A percentile compares a stretch with the other conserved stretches of the same genome.
phyloP scores from a whole-genome alignment of 148 eudicot species.

The Camellia lanceoleosa region DNA sequence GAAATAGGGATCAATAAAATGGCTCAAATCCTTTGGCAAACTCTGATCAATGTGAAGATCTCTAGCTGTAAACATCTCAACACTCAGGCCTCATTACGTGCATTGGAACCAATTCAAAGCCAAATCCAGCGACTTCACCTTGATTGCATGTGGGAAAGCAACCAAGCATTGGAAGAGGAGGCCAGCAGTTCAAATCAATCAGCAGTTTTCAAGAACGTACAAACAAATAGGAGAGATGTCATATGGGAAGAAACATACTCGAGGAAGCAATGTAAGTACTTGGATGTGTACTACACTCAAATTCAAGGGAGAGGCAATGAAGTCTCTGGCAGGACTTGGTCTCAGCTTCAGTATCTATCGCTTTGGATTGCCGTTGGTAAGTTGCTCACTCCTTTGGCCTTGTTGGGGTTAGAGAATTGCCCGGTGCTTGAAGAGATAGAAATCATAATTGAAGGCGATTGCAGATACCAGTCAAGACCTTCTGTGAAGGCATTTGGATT shows the following conservation, averaged over 20 bases:
- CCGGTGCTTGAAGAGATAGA: constrained; percentile 59
- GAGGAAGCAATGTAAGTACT: constrained; percentile 35
- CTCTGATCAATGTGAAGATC: constrained; percentile 54
- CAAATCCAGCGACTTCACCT: constrained; percentile 53
- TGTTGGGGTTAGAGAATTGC: constrained; percentile 55
- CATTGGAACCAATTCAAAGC: constrained; percentile 59
- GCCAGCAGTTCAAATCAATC: constrained; percentile 1
- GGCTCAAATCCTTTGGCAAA: constrained; percentile 48
- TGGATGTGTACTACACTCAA: constrained; percentile 25
- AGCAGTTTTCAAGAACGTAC: neutral
- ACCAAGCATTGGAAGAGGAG: constrained; percentile 25
- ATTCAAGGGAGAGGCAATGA: constrained; percentile 18
- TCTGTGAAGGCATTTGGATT: constrained; percentile 43
- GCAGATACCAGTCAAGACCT: constrained; percentile 50
- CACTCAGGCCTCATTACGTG: constrained; percentile 44
- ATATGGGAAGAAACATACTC: neutral
- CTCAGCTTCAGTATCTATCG: constrained; percentile 46
- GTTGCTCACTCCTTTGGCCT: constrained; percentile 46
- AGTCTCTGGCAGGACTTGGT: constrained; percentile 37
- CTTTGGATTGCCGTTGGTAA: constrained; percentile 63
- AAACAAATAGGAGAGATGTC: neutral
- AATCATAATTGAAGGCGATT: constrained; percentile 73
- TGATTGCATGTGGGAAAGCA: constrained; percentile 62
- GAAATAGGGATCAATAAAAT: constrained; percentile 66
- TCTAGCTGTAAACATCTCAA: constrained; percentile 52